A percentile compares a stretch with the other conserved stretches of the same genome.
These are phyloP conservation scores for Tetramitus jugosus DNA, from an alignment of 208 protist species.

Conservation along the genomic window DNA sequence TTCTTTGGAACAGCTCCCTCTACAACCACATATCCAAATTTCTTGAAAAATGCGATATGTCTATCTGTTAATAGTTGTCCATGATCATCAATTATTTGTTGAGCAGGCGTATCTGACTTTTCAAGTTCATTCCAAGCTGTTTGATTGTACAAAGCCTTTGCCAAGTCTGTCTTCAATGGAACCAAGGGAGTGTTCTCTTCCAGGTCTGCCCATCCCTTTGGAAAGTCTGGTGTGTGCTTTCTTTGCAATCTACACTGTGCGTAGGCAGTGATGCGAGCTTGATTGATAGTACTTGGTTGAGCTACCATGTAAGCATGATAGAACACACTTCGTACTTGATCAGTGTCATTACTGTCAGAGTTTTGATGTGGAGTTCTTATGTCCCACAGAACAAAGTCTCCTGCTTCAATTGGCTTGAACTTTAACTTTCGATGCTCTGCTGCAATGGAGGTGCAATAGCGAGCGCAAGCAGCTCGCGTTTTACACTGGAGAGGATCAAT, in stretches of 20 bases:
- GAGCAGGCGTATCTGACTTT: not conserved
- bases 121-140: not conserved
- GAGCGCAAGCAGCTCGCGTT: too few species aligned
- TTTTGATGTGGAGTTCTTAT: not conserved
- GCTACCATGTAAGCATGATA: not conserved
- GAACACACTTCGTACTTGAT: not conserved
- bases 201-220: not conserved
- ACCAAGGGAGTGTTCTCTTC: not conserved
- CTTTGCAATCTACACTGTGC: too few species aligned
- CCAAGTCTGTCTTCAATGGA: not conserved
- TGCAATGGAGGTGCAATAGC: too few species aligned
- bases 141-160: not conserved
- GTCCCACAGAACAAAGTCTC: not conserved
- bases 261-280: too few species aligned
- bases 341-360: not conserved
- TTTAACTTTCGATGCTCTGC: not conserved
- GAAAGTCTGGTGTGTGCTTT: not conserved
- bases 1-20: not conserved
- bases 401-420: not conserved
- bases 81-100: too few species aligned
- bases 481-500: not conserved
- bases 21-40: slow-evolving; percentile 4
- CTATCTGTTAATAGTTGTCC: not conserved
- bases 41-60: not conserved
- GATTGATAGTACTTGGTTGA: not conserved